Percentiles rank a stretch among this genome's conserved stretches.
phyloP scores from a whole-genome alignment of 1,284 basidiomycete genomes.

The Testicularia cyperi region DNA sequence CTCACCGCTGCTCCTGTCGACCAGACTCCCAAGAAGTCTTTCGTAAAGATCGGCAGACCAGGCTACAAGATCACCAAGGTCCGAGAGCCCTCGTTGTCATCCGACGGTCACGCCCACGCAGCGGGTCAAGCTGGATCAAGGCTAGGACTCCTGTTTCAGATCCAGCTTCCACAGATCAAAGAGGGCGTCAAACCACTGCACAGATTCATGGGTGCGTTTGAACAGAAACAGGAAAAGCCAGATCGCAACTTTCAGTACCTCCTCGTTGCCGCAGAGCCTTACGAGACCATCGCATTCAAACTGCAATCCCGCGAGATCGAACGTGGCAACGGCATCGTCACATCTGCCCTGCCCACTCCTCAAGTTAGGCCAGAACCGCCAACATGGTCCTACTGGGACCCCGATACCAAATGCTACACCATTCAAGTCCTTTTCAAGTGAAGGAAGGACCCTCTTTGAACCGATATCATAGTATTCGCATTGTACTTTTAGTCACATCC shows the following conservation, averaged over 20 bases:
- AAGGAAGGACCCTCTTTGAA: not conserved
- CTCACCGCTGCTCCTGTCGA: constrained; percentile 61
- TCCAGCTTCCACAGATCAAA: constrained; percentile 87
- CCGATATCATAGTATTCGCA: no score
- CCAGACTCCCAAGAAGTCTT: constrained; percentile 62
- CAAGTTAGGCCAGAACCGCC: constrained; percentile 43
- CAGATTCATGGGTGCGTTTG: constrained; percentile 97
- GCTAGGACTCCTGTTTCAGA: constrained; percentile 89
- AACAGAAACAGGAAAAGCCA: constrained; percentile 91
- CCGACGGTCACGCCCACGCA: constrained; percentile 56
- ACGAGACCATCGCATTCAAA: constrained; percentile 97
- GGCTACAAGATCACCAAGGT: constrained; percentile 91
- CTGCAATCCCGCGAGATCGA: constrained; percentile 97
- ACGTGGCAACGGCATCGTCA: constrained; percentile 56
- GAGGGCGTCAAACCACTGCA: constrained; percentile 78
- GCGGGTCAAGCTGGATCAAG: no score
- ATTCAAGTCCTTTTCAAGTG: constrained; percentile 52
- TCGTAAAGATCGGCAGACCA: constrained; percentile 94
- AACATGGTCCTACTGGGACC: constrained; percentile 55
- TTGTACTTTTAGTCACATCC: no score
- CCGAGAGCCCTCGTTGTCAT: constrained; percentile 64
- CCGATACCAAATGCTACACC: constrained; percentile 50
- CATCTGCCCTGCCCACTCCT: constrained; percentile 19
- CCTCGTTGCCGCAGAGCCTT: constrained; percentile 96
- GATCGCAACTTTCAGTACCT: constrained; percentile 97